Evolutionary conservation across 768 basidiomycete species (phyloP), one percentile per base, ranked within the genome.

Genomic region (Mrakia blollopis): DNA sequence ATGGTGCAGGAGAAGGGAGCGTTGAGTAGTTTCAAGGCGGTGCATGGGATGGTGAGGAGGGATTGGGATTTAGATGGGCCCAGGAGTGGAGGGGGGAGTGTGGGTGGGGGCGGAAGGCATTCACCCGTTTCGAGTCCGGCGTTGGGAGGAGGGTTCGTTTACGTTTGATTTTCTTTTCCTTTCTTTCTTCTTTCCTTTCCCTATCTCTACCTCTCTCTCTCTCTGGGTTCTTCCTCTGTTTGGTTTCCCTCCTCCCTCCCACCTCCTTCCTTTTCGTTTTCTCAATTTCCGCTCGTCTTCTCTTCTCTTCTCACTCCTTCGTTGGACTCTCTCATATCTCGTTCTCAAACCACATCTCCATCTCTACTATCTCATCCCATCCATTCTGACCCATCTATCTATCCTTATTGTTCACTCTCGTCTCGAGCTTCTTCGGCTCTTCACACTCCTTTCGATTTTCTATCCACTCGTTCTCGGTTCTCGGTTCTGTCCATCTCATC

Each of bases 1-100:
- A 82, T 96, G 71, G 86, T 92, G 21, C 90, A 92, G 79, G 94
- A 97, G 85, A 94, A 90, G 83, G 96, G 96, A 6, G 90, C 94
- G 25, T 85, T 89, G 61, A 92, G 92, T 32, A 90, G 88, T 39
- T 93, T 97, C 85, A 91, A 89, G 83, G 86, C 28, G 7, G 54
- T 78, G 50, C 30, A 78, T 21, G 67, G 72, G 32, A 60, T 54
- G 50, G n/a, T 78, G 32, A 65, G 41, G 67, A 47, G 65, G 63
- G 73, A 78, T 32, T 78, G 77, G 77, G 72, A 68, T 54, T 50
- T 78, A 67, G 77, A 78, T 63, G 65, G 68, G 5, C 73, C 73
- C 3, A 78, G 72, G 73, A 78, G 65, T 30, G 65, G 60, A 3
- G 54, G 63, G 23, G 73, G 60, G 39, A 39, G 21, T 11, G 72